These are phyloP conservation scores for Alternaria rosae DNA, from an alignment of 2,329 filamentous ascomycete species.

Conservation along the genomic window DNA sequence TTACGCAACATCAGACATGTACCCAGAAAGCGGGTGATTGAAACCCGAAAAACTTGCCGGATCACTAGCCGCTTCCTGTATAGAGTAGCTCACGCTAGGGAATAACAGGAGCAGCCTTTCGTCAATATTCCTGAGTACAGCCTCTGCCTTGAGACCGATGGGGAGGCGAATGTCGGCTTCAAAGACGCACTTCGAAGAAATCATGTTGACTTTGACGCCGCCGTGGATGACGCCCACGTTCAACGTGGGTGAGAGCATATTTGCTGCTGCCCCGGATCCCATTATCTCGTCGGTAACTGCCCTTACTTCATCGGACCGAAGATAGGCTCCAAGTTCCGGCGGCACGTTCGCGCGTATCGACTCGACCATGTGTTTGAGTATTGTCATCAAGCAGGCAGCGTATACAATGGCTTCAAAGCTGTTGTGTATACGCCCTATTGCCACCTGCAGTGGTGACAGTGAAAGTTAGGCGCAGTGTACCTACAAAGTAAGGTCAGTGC, in stretches of 20 bases:
- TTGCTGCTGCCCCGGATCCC: not conserved
- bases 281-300: not conserved
- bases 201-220: conserved; percentile 55
- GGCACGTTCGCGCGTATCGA: not conserved
- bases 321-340: not conserved
- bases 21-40: not conserved
- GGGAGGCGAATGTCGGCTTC: conserved; percentile 54
- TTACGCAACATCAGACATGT: not conserved
- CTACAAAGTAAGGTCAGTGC: too few species aligned
- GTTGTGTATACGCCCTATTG: not conserved
- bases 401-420: not conserved
- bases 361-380: not conserved
- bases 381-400: not conserved
- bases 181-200: conserved; percentile 49
- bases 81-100: not conserved
- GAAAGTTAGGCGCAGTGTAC: not conserved
- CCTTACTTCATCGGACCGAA: not conserved
- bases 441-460: not conserved
- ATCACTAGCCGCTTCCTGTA: not conserved
- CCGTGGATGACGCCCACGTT: conserved; percentile 48
- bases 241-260: not conserved
- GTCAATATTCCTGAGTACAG: not conserved
- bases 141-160: conserved; percentile 44
- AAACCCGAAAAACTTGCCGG: not conserved
- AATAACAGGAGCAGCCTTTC: not conserved